Base-by-base conservation (phyloP, 768 basidiomycete species). In the Pleurotus tuoliensis region DNA sequence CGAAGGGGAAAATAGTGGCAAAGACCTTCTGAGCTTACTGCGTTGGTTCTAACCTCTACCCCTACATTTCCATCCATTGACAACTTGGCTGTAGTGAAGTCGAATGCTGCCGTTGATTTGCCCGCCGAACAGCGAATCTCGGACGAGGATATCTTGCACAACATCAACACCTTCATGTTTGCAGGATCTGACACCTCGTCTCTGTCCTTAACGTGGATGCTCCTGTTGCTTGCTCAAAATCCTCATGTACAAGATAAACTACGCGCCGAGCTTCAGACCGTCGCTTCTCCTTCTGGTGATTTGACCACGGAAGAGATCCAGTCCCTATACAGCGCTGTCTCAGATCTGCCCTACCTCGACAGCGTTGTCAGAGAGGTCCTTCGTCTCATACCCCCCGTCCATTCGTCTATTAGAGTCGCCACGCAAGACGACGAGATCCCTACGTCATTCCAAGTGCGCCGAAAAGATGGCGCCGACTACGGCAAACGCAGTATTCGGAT, bases 181-280 rank as follows among this genome's bases (percentile, higher is more conserved):
- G 92, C 89, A 18, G 94, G 94, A 3, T 91, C 93, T 11, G 92
- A 95, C 64, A 92, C 92, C 0, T 88, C 88, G 9, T 89, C 90
- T 2, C 82, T 94, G 25, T 81, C 87, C 4, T 71, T 96, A 44
- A 90, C 90, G 0, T 97, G 94, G 94, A 85, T 86, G 1, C 69
- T 96, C n/a, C 74, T 85, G 56, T 73, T 90, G 13, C 80, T 97
- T 39, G 84, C 92, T 0, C 77, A 81, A 62, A 71, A 90, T 65
- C 84, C 84, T 0, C 74, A 74, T 1, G 67, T 86, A 12, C 94
- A 97, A 69, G 74, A 75, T 43, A 83, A 81, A 24, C 78, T 98
- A 4, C 86, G 92, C 12, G 67, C 75, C 1, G 94, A 97, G 64
- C 71, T 93, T 15, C 65, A 79, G 34, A 66, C 74, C 13, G 65